These are phyloP conservation scores for Mentha longifolia DNA, from an alignment of 257 asterid genomes.

Conservation along the genomic window DNA sequence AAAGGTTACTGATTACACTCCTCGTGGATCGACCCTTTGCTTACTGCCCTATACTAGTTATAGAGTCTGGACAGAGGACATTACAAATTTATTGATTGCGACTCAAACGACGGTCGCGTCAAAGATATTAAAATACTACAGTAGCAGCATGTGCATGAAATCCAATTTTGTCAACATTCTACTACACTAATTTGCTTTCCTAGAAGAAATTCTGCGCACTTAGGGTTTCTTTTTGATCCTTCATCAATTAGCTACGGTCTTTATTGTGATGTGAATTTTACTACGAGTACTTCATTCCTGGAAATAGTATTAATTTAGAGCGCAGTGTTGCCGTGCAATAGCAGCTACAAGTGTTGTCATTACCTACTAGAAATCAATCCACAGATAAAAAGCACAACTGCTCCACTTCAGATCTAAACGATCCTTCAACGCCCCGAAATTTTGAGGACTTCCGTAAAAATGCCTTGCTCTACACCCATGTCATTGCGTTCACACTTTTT, in stretches of 20 bases:
- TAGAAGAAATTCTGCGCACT: constrained; percentile 9
- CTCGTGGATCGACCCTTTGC: no score
- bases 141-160: no score
- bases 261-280: neutral
- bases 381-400: constrained; percentile 75
- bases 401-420: constrained; percentile 85
- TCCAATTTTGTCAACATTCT: neutral
- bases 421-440: constrained; percentile 81
- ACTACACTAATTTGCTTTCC: neutral
- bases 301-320: constrained; percentile 17
- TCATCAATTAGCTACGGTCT: constrained; percentile 16
- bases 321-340: constrained; percentile 65
- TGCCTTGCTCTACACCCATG: constrained; percentile 78
- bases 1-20: no score
- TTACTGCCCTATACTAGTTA: no score
- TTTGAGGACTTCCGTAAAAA: constrained; percentile 79
- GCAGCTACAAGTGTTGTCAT: constrained; percentile 62
- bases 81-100: no score
- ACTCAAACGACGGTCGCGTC: no score
- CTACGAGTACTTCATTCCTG: constrained; percentile 13
- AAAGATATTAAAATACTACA: no score
- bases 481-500: constrained; percentile 85
- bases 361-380: constrained; percentile 49
- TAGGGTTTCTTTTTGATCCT: constrained; percentile 29
- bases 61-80: no score